Conservation (phyloP, 352 stramenopile genomes). For the Phytophthora kernoviae region DNA sequence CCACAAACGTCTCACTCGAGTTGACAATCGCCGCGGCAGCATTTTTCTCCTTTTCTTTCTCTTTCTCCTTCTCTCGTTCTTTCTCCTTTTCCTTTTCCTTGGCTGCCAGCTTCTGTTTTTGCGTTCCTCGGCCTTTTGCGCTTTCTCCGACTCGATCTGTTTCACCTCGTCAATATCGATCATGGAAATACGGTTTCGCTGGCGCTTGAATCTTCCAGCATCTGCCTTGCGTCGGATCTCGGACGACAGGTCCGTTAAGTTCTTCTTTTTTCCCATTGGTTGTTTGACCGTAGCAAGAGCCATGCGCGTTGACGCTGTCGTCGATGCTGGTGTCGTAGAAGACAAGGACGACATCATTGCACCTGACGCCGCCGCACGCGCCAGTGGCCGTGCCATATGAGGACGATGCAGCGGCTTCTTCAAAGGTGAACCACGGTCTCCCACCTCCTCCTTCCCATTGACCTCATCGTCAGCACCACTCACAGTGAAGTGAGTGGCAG, state of each 20-base stretch:
- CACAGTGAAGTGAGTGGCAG: slow-evolving; percentile 68
- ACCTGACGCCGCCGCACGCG: slow-evolving; percentile 22
- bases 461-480: slow-evolving; percentile 48
- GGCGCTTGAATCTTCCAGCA: slow-evolving; percentile 80
- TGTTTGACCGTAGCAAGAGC: slow-evolving; percentile 32
- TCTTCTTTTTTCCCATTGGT: slow-evolving; percentile 64
- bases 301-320: slow-evolving; percentile 25
- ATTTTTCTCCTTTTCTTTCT: slow-evolving; percentile 41
- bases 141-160: slow-evolving; percentile 88
- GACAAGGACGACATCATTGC: slow-evolving; percentile 16
- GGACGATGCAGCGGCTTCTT: slow-evolving; percentile 55
- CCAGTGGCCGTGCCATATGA: slow-evolving; percentile 43
- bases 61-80: slow-evolving; percentile 37
- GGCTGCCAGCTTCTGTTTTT: slow-evolving; percentile 67
- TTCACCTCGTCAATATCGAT: slow-evolving; percentile 90
- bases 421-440: slow-evolving; percentile 24
- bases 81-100: slow-evolving; percentile 48
- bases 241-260: slow-evolving; percentile 69
- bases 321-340: slow-evolving; percentile 4
- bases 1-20: slow-evolving; percentile 21
- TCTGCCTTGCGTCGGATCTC: slow-evolving; percentile 87
- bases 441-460: slow-evolving; percentile 30
- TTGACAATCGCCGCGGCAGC: slow-evolving; percentile 6
- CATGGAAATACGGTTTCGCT: slow-evolving; percentile 87
- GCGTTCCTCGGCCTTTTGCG: slow-evolving; percentile 79